Conservation (phyloP, 495 filamentous ascomycete genomes). For the Tuber microsphaerosporum region DNA sequence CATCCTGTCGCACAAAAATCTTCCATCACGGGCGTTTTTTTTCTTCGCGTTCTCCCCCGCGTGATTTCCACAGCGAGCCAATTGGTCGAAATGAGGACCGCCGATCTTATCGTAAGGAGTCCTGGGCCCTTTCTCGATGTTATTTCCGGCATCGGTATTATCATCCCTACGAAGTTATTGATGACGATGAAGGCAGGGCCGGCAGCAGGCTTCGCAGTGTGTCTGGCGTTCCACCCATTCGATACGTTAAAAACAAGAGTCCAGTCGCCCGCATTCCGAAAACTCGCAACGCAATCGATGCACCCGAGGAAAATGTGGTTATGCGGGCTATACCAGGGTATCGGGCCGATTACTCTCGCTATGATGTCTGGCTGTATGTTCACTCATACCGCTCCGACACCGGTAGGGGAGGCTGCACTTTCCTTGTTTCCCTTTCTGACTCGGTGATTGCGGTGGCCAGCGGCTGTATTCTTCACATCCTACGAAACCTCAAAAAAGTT, state of each 20-base stretch:
- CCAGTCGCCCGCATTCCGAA: constrained; percentile 65
- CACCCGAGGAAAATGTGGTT: constrained; percentile 49
- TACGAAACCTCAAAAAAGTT: constrained; percentile 67
- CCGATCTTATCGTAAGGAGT: background rate
- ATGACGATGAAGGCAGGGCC: constrained; percentile 59
- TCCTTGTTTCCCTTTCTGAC: background rate
- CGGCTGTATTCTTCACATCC: constrained; percentile 82
- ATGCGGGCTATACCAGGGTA: constrained; percentile 73
- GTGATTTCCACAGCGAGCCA: background rate
- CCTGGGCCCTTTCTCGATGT: background rate
- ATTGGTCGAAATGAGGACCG: background rate
- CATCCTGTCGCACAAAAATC: background rate
- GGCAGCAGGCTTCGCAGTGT: constrained; percentile 67
- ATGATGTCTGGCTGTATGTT: constrained; percentile 71
- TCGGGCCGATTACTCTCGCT: constrained; percentile 75
- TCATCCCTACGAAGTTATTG: background rate
- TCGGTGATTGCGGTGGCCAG: constrained; percentile 42
- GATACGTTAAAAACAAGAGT: constrained; percentile 81
- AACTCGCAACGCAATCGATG: constrained; percentile 22
- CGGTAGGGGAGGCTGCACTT: background rate
- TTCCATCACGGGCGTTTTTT: background rate
- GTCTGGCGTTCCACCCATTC: constrained; percentile 71
- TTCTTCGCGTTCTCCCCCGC: background rate
- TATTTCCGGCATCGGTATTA: background rate
- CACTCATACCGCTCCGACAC: background rate